Conservation (phyloP, 805 yeast genomes). For the Candida fluviatilis region DNA sequence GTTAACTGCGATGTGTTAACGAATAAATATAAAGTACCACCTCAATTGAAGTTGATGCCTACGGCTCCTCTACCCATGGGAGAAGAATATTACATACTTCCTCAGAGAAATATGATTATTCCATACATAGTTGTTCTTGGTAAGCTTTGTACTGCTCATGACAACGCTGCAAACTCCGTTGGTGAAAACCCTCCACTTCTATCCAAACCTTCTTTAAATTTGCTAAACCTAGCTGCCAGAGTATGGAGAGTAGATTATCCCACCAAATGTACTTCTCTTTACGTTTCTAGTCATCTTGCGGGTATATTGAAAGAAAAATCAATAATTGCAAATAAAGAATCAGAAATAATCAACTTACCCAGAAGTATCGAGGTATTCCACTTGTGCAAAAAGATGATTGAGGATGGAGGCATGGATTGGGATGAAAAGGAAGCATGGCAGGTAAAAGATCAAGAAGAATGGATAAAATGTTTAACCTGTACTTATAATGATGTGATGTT, state of each 20-base stretch:
- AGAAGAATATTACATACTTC: constrained; percentile 35
- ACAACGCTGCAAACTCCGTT: constrained; percentile 5
- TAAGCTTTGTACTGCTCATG: constrained; percentile 33
- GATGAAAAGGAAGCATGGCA: constrained; percentile 29
- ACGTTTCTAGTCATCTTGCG: constrained; percentile 42
- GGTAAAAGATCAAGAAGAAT: constrained; percentile 44
- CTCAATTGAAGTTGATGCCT: constrained; percentile 25
- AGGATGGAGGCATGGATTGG: constrained; percentile 31
- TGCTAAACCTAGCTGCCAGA: constrained; percentile 43
- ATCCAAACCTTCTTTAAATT: constrained; percentile 38
- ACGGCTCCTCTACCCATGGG: constrained; percentile 31
- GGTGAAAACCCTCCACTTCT: constrained; percentile 19
- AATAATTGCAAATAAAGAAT: constrained; percentile 10
- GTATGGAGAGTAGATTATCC: constrained; percentile 58
- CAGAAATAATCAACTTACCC: constrained; percentile 30
- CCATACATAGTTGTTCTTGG: constrained; percentile 37
- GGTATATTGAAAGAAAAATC: constrained; percentile 28
- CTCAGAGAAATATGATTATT: constrained; percentile 30
- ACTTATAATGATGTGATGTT: constrained; percentile 46
- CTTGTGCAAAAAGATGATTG: constrained; percentile 24
- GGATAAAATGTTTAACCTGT: constrained; percentile 43
- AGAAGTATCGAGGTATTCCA: constrained; percentile 22
- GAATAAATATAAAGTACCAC: constrained; percentile 29
- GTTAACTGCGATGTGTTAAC: constrained; percentile 18
- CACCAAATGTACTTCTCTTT: constrained; percentile 46